Evolutionary conservation across 1,284 basidiomycete species (phyloP).

Genomic region (Pisolithus thermaeus): DNA sequence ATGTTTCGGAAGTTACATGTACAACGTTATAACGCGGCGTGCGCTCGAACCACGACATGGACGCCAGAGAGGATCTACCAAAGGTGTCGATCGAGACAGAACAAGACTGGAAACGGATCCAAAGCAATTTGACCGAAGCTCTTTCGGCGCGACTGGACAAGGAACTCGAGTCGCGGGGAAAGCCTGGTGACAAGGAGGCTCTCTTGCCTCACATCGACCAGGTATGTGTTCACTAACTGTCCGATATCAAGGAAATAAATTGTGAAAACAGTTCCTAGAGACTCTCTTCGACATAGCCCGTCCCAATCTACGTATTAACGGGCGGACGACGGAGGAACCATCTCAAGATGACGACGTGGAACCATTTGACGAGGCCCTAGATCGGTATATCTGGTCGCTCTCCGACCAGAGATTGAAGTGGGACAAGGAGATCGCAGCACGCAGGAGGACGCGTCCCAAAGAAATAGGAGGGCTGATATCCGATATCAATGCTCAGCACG

Average conservation of each 20-base stretch:
- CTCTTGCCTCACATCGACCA: slow-evolving; percentile 45
- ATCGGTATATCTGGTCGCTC: slow-evolving; percentile 66
- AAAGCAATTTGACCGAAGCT: slow-evolving; percentile 42
- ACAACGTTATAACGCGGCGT: too few relatives aligned
- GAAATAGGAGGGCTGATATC: slow-evolving; percentile 46
- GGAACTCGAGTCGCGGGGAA: slow-evolving; percentile 30
- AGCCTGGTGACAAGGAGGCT: slow-evolving; percentile 36
- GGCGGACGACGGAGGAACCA: slow-evolving; percentile 59
- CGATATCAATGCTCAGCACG: slow-evolving; percentile 41
- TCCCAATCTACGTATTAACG: slow-evolving; percentile 74
- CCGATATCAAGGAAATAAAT: background rate
- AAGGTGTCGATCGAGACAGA: slow-evolving; percentile 59
- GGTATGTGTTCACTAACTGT: slow-evolving; percentile 29
- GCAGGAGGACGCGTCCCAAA: slow-evolving; percentile 50
- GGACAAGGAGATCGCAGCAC: slow-evolving; percentile 61
- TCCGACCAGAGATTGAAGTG: slow-evolving; percentile 63
- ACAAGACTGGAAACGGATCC: slow-evolving; percentile 57
- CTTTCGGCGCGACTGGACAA: slow-evolving; percentile 40
- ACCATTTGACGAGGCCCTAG: slow-evolving; percentile 75
- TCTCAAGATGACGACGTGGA: slow-evolving; percentile 51
- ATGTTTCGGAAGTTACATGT: background rate
- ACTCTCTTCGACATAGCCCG: slow-evolving; percentile 57
- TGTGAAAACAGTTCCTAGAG: slow-evolving; percentile 46
- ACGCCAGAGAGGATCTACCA: slow-evolving; percentile 50
- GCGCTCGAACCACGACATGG: slow-evolving; percentile 14